phyloP scores from a whole-genome alignment of 495 filamentous ascomycete genomes.

The Penicillium parvum region DNA sequence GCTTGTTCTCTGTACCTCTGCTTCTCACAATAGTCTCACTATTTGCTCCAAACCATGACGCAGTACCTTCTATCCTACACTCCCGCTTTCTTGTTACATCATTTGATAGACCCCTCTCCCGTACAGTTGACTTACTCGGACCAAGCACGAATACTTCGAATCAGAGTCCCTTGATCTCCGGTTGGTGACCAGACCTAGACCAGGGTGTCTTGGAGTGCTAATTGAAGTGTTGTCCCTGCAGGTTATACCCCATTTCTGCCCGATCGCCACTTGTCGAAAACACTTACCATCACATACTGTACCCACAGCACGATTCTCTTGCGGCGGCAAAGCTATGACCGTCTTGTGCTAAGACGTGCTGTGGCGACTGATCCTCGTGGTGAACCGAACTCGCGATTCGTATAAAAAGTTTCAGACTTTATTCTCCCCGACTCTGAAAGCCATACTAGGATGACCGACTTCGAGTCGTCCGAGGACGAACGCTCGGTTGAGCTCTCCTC shows the following conservation, averaged over 20 bases:
- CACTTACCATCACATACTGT: not conserved
- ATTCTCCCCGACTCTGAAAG: too few relatives aligned
- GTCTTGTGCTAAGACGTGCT: slow-evolving; percentile 5
- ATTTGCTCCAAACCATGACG: slow-evolving; percentile 40
- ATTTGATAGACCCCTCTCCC: slow-evolving; percentile 26
- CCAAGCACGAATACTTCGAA: slow-evolving; percentile 11
- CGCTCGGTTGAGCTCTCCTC: slow-evolving; percentile 76
- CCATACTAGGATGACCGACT: slow-evolving; percentile 26
- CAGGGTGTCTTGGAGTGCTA: slow-evolving; percentile 3
- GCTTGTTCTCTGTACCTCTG: slow-evolving; percentile 2
- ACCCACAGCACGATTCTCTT: slow-evolving; percentile 4
- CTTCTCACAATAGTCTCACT: slow-evolving; percentile 3
- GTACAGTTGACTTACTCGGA: slow-evolving; percentile 9
- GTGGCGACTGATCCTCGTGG: slow-evolving; percentile 5
- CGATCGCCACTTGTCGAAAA: slow-evolving; percentile 10
- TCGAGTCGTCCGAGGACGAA: slow-evolving; percentile 50
- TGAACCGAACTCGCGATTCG: too few relatives aligned
- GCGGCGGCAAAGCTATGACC: slow-evolving; percentile 9
- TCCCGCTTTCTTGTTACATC: slow-evolving; percentile 29
- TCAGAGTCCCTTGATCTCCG: slow-evolving; percentile 14
- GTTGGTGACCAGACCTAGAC: not conserved
- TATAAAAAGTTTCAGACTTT: too few relatives aligned
- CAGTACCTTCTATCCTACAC: slow-evolving; percentile 30
- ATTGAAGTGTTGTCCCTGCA: slow-evolving; percentile 11
- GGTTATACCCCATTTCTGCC: slow-evolving; percentile 15